Evolutionary conservation across 768 basidiomycete species (phyloP), one percentile per base, ranked within the genome.

Genomic region (Agrocybe praecox): DNA sequence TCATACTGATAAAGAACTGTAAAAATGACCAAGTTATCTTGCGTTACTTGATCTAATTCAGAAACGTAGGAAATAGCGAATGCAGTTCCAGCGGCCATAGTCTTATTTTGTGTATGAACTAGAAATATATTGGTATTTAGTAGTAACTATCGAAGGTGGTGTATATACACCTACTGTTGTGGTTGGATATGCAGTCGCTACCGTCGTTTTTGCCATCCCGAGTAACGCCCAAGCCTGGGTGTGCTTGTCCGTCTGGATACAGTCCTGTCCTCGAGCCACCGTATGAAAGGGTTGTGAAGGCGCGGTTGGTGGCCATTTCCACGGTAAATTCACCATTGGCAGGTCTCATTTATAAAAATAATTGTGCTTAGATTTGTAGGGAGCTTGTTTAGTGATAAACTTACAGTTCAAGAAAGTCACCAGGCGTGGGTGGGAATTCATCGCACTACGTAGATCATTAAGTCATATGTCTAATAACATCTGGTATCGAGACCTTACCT

Each of bases 41-140:
- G 65, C 0, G 73, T 78, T 11, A 80, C 79, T 40, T 72, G 48
- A 8, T 59, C 68, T 44, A 80, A 52, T 45, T 79, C 68, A 1
- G 78, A 77, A 46, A 69, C 63, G 64, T 79, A 79, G 1, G 78
- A 78, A 34, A 79, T 80, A 4, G 79, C 77, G 56, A 80, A 79
- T 1, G 69, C 72, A 8, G 77, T 76, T 18, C 79, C 79, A 3
- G 79, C 66, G 7, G 78, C 79, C 76, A 76, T 77, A 29, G 67
- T 71, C 58, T 79, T 69, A 51, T 77, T 80, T 59, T 76, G 73
- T 4, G 79, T 74, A 54, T 80, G 79, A 22, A 80, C 79, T 80
- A 29, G 9, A 29, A n/a, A n/a, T n/a, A 29, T 29, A 9, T 29
- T 29, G 26, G 4, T 29, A n/a, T n/a, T n/a, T n/a, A n/a, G n/a